Percentiles rank a stretch among this genome's conserved stretches.
phyloP scores from a whole-genome alignment of 225 moss, liverwort and hornwort genomes.

The Neckera pumila region DNA sequence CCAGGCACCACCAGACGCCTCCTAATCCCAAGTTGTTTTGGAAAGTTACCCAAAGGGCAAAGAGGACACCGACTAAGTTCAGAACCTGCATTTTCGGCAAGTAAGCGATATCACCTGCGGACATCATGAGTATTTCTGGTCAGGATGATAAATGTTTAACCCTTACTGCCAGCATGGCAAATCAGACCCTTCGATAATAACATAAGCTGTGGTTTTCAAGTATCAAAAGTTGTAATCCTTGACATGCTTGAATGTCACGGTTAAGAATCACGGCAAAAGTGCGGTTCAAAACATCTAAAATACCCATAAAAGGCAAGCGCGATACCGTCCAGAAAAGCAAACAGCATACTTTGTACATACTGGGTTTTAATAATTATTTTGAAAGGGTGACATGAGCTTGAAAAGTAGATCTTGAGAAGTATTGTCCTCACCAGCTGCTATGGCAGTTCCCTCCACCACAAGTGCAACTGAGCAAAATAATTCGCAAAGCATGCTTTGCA shows the following conservation, averaged over 20 bases:
- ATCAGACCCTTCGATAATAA: background rate
- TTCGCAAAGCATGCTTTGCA: conserved; percentile 56
- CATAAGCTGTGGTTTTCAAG: background rate
- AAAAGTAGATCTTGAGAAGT: background rate
- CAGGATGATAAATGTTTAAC: background rate
- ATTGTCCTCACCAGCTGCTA: conserved; percentile 52
- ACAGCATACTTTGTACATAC: background rate
- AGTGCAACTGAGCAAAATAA: conserved; percentile 50
- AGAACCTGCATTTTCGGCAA: conserved; percentile 63
- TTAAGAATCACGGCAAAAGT: background rate
- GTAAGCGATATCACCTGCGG: conserved; percentile 59
- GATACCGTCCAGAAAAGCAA: background rate
- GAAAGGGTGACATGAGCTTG: background rate
- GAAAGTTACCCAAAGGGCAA: conserved; percentile 38
- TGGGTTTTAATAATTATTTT: background rate
- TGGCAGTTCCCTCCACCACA: conserved; percentile 66
- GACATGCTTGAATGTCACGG: background rate
- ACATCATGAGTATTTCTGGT: background rate
- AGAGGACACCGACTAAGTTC: conserved; percentile 33
- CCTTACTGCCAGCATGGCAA: background rate
- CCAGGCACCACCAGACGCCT: conserved; percentile 81
- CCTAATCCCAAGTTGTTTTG: conserved; percentile 41
- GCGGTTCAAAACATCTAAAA: no score
- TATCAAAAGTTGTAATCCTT: background rate
- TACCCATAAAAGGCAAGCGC: background rate